Evolutionary conservation across 805 yeast species (phyloP).

Genomic region (Monosporozyma yasuniensis): DNA sequence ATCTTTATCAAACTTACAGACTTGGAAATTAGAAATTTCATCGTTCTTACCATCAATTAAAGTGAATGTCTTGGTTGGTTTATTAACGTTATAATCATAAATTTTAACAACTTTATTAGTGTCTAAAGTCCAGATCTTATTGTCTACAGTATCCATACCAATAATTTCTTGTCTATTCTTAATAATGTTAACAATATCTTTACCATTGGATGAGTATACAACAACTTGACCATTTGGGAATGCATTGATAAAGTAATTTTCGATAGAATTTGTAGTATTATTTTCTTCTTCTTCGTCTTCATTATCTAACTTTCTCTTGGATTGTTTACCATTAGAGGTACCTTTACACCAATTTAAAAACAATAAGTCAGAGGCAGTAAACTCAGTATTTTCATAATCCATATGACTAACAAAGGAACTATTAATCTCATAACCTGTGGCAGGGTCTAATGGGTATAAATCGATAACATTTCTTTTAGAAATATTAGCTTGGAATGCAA

Average conservation of each 20-base stretch:
- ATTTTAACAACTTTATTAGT: constrained; percentile 28
- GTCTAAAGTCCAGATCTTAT: constrained; percentile 30
- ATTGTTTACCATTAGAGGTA: constrained; percentile 3
- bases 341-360: constrained; percentile 24
- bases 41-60: constrained; percentile 27
- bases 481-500: constrained; percentile 27
- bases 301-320: constrained; percentile 16
- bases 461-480: constrained; percentile 30
- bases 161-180: constrained; percentile 31
- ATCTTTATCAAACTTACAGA: constrained; percentile 10
- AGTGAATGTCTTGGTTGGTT: constrained; percentile 31
- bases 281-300: constrained; percentile 7
- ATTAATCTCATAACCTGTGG: constrained; percentile 18
- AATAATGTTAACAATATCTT: constrained; percentile 30
- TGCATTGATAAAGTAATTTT: constrained; percentile 23
- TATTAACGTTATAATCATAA: constrained; percentile 23
- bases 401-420: constrained; percentile 26
- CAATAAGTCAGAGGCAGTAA: constrained; percentile 19
- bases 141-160: constrained; percentile 30
- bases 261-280: constrained; percentile 4
- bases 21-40: constrained; percentile 24
- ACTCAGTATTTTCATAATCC: constrained; percentile 27
- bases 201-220: constrained; percentile 26
- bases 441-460: constrained; percentile 26
- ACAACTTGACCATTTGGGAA: constrained; percentile 27